Percentiles rank a stretch among this genome's conserved stretches.
Conservation (phyloP, 192 early-diverging fungal species). For the Cetraspora pellucida region DNA sequence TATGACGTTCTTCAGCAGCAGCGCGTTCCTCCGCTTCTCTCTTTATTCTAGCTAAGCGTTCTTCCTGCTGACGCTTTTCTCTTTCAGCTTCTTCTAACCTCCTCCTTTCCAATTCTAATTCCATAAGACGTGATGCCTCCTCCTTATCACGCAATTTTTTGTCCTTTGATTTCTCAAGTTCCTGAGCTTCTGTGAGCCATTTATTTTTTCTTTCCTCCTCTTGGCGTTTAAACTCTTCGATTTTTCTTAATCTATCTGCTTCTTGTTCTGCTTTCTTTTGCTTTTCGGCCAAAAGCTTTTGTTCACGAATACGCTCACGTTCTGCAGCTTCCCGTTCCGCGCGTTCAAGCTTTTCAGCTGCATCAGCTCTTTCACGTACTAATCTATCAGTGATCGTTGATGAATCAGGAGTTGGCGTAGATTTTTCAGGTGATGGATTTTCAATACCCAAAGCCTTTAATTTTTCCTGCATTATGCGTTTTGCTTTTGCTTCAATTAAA, state of each 20-base stretch:
- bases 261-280: slow-evolving; percentile 40
- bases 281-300: slow-evolving; percentile 30
- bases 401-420: slow-evolving; percentile 32
- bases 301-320: slow-evolving; percentile 18
- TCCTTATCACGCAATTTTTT: slow-evolving; percentile 34
- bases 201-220: slow-evolving; percentile 46
- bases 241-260: slow-evolving; percentile 45
- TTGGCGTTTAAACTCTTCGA: slow-evolving; percentile 50
- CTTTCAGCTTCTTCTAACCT: slow-evolving; percentile 29
- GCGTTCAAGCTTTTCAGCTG: slow-evolving; percentile 10
- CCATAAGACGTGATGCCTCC: slow-evolving; percentile 40
- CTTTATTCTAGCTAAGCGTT: slow-evolving; percentile 38
- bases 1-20: slow-evolving; percentile 17
- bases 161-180: slow-evolving; percentile 33
- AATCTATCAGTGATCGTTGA: background rate
- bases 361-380: slow-evolving; percentile 8
- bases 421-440: slow-evolving; percentile 21
- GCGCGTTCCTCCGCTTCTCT: slow-evolving; percentile 23
- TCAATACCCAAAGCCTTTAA: slow-evolving; percentile 42
- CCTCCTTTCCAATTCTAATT: slow-evolving; percentile 42
- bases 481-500: slow-evolving; percentile 55
- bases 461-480: slow-evolving; percentile 53
- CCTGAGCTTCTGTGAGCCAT: slow-evolving; percentile 45
- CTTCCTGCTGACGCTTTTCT: slow-evolving; percentile 41
- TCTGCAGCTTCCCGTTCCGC: slow-evolving; percentile 30